Evolutionary conservation across 306 rosid genomes (phyloP).

Genomic region (Citrullus mucosospermus): DNA sequence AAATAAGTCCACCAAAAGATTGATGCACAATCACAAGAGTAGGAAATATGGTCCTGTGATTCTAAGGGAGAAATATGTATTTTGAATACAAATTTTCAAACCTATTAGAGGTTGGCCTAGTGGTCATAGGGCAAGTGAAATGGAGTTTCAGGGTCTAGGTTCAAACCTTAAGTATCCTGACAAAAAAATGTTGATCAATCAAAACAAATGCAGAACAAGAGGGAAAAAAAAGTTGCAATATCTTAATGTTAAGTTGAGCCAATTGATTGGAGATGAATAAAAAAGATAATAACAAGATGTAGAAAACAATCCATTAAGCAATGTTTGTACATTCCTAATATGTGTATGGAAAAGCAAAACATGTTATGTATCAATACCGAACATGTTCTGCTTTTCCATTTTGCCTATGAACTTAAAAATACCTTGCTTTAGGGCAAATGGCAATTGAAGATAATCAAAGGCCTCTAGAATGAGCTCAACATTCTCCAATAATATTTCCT

Average conservation of each 20-base stretch:
- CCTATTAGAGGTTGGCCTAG: not conserved
- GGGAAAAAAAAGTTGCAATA: not conserved
- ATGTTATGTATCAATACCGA: not conserved
- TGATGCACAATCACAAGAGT: no score
- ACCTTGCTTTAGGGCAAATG: conserved; percentile 91
- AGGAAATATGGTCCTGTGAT: no score
- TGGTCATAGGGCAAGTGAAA: not conserved
- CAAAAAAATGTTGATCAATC: not conserved
- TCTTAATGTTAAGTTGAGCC: not conserved
- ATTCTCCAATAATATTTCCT: conserved; percentile 82
- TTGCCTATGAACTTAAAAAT: conserved; percentile 1
- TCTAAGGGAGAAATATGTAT: not conserved
- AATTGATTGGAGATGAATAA: not conserved
- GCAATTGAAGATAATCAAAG: conserved; percentile 86
- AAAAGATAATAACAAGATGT: not conserved
- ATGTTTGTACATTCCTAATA: not conserved
- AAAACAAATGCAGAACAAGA: not conserved
- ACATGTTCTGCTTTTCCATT: not conserved
- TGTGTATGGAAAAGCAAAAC: not conserved
- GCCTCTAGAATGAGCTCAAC: conserved; percentile 93
- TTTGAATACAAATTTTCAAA: not conserved
- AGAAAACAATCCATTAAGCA: not conserved
- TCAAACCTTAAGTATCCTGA: not conserved
- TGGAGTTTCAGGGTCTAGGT: not conserved
- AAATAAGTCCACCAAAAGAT: no score